These are phyloP conservation scores for Corynascus novoguineensis DNA, from an alignment of 495 filamentous ascomycete species.

Conservation along the genomic window DNA sequence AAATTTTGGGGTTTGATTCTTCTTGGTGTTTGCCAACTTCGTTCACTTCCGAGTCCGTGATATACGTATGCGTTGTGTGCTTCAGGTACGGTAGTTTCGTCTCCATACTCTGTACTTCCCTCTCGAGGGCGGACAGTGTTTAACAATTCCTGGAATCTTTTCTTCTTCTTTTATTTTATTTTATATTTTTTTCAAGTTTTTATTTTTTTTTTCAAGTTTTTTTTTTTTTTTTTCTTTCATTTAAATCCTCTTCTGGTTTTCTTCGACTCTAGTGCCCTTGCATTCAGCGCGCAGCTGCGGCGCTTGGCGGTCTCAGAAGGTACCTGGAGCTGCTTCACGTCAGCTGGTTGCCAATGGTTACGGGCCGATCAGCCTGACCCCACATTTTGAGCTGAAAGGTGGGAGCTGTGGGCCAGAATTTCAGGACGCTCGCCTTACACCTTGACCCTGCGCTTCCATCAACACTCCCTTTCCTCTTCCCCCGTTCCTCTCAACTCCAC, in stretches of 20 bases:
- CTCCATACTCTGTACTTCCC: too few relatives aligned
- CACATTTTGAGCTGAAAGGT: conserved; percentile 17
- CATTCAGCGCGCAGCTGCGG: neutral
- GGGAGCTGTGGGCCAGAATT: conserved; percentile 10
- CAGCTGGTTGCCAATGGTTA: conserved; percentile 31
- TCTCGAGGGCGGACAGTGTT: too few relatives aligned
- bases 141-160: too few relatives aligned
- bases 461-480: conserved; percentile 3
- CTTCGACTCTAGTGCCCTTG: neutral
- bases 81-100: too few relatives aligned
- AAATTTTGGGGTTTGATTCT: neutral
- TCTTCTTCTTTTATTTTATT: too few relatives aligned
- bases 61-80: neutral
- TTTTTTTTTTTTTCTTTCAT: too few relatives aligned
- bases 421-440: conserved; percentile 10
- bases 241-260: too few relatives aligned
- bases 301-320: neutral
- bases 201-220: neutral
- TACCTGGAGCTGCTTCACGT: too few relatives aligned
- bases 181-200: too few relatives aligned
- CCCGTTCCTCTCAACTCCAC: conserved; percentile 1
- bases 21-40: neutral
- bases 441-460: conserved; percentile 18
- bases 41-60: neutral
- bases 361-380: conserved; percentile 11